Evolutionary conservation across 2,329 filamentous ascomycete genomes (phyloP), one percentile per base, ranked within the genome.

Genomic region (Ampelomyces quisqualis): DNA sequence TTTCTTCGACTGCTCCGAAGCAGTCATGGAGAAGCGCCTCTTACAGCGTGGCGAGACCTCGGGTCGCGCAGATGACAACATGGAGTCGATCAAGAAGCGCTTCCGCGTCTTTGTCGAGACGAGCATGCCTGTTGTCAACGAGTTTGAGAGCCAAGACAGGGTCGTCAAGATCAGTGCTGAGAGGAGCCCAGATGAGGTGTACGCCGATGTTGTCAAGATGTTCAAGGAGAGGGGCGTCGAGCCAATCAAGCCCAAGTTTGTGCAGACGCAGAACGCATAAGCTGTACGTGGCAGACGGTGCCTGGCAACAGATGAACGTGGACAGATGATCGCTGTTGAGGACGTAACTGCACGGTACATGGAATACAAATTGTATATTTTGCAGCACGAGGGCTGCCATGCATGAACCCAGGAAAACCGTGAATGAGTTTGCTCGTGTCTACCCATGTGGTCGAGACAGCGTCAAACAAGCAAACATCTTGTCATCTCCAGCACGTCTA

Each of bases 101-200:
- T 98, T 98, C 78, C 84, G 82, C 65, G 90, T 86, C 3, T 98
- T 97, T 65, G 76, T 94, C 58, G 90, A 97, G 72, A 95, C 90
- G 2, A 95, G 89, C 73, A 96, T 97, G 91, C 93, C 93, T 18
- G 93, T 97, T 32, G 89, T 98, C 39, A 79, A 95, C 57, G 81
- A 88, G 67, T 97, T 86, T 68, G 83, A 85, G 62, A 76, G 77
- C 59, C 76, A 90, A 71, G 82, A 80, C 58, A 84, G 84, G 65
- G 89, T 97, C 11, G 80, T 95, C 67, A 87, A 84, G 73, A 78
- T 97, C 30, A 77, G 84, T 57, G 88, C 90, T 20, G 85, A 82
- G 18, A 78, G 80, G 29, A 60, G 71, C 6, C 84, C 88, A 2
- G 82, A 88, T 19, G 77, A 80, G 46, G 80, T 85, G 13, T 85